Evolutionary conservation across 192 early-diverging fungal species (phyloP).

Genomic region (Gamsiella multidivaricata): DNA sequence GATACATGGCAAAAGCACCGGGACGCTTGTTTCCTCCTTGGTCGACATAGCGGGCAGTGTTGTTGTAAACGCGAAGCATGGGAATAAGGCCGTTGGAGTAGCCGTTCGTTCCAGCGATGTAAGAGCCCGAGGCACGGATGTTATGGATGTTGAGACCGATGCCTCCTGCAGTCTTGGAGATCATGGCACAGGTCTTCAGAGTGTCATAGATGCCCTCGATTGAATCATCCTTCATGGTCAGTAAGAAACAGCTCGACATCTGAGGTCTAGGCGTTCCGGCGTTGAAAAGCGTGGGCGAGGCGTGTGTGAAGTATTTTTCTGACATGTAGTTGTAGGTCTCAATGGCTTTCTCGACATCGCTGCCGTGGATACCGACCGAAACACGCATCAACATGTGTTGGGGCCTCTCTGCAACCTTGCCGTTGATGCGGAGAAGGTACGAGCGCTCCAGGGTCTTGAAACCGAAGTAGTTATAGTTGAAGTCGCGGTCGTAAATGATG

Average conservation of each 20-base stretch:
- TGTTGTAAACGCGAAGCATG: slow-evolving; percentile 98
- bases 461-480: slow-evolving; percentile 98
- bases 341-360: slow-evolving; percentile 90
- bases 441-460: slow-evolving; percentile 99
- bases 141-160: slow-evolving; percentile 98
- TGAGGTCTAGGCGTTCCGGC: slow-evolving; percentile 97
- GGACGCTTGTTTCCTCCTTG: slow-evolving; percentile 99
- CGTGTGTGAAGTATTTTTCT: slow-evolving; percentile 95
- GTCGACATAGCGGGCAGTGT: slow-evolving; percentile 99
- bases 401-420: slow-evolving; percentile 91
- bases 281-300: slow-evolving; percentile 97
- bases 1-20: slow-evolving; percentile 97
- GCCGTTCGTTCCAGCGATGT: slow-evolving; percentile 98
- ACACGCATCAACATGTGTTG: slow-evolving; percentile 99
- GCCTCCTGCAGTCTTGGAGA: slow-evolving; percentile 97
- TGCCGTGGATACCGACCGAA: slow-evolving; percentile 94
- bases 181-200: slow-evolving; percentile 96
- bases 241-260: slow-evolving; percentile 93
- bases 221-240: slow-evolving; percentile 96
- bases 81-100: slow-evolving; percentile 96
- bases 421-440: slow-evolving; percentile 91
- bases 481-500: slow-evolving; percentile 97
- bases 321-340: slow-evolving; percentile 96
- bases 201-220: slow-evolving; percentile 99
- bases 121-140: slow-evolving; percentile 94